Conservation (phyloP, 495 filamentous ascomycete genomes). For the Penicillium dipodomyicola region DNA sequence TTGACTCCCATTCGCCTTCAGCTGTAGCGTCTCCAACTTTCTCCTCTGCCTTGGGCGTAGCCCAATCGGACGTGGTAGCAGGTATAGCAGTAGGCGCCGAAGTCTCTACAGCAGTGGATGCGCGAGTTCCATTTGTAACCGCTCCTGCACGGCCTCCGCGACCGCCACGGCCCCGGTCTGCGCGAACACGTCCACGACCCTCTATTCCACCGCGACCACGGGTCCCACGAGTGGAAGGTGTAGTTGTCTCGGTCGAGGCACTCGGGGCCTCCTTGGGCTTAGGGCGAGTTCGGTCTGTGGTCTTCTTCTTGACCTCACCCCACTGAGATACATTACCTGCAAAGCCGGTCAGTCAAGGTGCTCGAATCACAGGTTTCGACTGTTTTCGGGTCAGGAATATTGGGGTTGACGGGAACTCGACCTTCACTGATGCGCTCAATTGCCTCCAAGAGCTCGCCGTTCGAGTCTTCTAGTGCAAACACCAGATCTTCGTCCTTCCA, state of each 20-base stretch:
- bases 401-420: constrained; percentile 39
- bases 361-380: background rate
- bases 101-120: constrained; percentile 30
- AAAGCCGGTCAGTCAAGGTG: constrained; percentile 26
- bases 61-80: constrained; percentile 45
- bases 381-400: background rate
- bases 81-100: constrained; percentile 30
- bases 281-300: constrained; percentile 74
- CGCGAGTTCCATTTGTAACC: constrained; percentile 51
- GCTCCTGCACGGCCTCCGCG: constrained; percentile 63
- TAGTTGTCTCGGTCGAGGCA: constrained; percentile 46
- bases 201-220: constrained; percentile 67
- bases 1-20: constrained; percentile 25
- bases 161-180: constrained; percentile 71
- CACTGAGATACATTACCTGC: constrained; percentile 88
- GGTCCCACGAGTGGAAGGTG: constrained; percentile 57
- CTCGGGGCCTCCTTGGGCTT: constrained; percentile 74
- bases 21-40: constrained; percentile 33
- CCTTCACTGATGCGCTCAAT: constrained; percentile 91
- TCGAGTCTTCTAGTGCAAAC: constrained; percentile 85
- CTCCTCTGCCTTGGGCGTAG: constrained; percentile 23
- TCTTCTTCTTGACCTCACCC: constrained; percentile 92
- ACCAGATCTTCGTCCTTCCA: constrained; percentile 92
- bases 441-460: constrained; percentile 80
- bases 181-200: constrained; percentile 65